These are phyloP conservation scores for Sanghuangporus baumii DNA, from an alignment of 1,284 basidiomycete genomes.

Conservation along the genomic window DNA sequence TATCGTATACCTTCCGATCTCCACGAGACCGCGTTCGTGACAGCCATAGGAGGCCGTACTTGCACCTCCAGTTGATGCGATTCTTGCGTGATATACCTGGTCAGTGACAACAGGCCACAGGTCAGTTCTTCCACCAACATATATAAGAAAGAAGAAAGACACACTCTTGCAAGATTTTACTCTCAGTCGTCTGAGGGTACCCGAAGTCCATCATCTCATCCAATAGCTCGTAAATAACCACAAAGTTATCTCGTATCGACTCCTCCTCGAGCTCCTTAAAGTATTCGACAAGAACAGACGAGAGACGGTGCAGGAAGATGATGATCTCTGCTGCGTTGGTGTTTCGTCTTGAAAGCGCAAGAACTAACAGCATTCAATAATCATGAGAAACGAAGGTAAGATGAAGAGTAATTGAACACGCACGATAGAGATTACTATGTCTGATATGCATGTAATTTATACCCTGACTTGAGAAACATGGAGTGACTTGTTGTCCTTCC, in stretches of 20 bases:
- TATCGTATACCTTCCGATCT: slow-evolving; percentile 97
- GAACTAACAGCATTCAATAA: slow-evolving; percentile 47
- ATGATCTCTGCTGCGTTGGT: slow-evolving; percentile 95
- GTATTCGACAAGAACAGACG: slow-evolving; percentile 90
- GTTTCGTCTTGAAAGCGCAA: slow-evolving; percentile 95
- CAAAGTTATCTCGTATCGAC: slow-evolving; percentile 97
- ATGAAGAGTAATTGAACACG: slow-evolving; percentile 30
- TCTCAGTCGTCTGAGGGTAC: slow-evolving; percentile 98
- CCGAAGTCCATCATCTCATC: slow-evolving; percentile 99
- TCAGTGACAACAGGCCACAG: neutral
- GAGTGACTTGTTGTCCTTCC: slow-evolving; percentile 90
- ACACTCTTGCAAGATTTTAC: slow-evolving; percentile 97
- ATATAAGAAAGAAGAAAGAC: slow-evolving; percentile 28
- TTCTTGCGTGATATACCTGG: slow-evolving; percentile 95
- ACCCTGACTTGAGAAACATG: slow-evolving; percentile 91
- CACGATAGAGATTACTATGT: slow-evolving; percentile 95
- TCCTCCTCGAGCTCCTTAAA: slow-evolving; percentile 99
- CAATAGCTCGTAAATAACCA: slow-evolving; percentile 95
- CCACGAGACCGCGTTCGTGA: slow-evolving; percentile 99
- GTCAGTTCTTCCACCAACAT: neutral
- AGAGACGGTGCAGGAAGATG: slow-evolving; percentile 92
- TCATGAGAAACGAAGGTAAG: slow-evolving; percentile 4
- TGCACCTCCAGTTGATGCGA: slow-evolving; percentile 98
- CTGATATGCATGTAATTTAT: slow-evolving; percentile 99
- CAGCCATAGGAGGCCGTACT: slow-evolving; percentile 92